Percentiles rank a stretch among this genome's conserved stretches.
phyloP scores from a whole-genome alignment of 768 basidiomycete species.

The Paxillus rubicundulus region DNA sequence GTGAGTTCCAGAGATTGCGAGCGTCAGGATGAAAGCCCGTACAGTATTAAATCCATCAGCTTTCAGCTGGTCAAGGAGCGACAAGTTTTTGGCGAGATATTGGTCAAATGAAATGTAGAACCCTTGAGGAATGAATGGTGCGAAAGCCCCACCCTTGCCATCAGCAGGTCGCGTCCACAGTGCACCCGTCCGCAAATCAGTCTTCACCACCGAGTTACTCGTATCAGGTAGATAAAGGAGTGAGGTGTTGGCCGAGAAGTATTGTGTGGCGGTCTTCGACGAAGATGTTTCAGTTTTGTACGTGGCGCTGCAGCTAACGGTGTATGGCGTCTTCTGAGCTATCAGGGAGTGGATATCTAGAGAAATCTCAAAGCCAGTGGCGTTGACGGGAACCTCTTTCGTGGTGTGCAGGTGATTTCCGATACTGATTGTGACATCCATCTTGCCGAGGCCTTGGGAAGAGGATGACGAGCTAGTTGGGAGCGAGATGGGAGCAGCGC shows the following conservation, averaged over 20 bases:
- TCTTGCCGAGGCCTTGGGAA: slow-evolving; percentile 3
- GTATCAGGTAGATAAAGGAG: slow-evolving; percentile 43
- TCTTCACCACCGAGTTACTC: slow-evolving; percentile 42
- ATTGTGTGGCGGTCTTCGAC: slow-evolving; percentile 17
- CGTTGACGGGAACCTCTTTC: slow-evolving; percentile 38
- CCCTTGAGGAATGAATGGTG: slow-evolving; percentile 62
- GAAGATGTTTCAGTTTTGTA: slow-evolving; percentile 10
- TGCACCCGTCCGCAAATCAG: slow-evolving; percentile 45
- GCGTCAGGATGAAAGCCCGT: slow-evolving; percentile 1
- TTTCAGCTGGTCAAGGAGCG: slow-evolving; percentile 55
- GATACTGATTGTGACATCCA: slow-evolving; percentile 33
- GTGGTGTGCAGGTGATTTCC: slow-evolving; percentile 19
- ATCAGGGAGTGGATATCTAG: slow-evolving; percentile 31
- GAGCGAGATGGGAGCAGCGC: slow-evolving; percentile 32
- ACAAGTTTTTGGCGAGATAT: slow-evolving; percentile 51
- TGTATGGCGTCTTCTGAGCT: slow-evolving; percentile 30
- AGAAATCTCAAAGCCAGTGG: slow-evolving; percentile 33
- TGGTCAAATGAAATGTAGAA: slow-evolving; percentile 65
- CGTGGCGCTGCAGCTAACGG: slow-evolving; percentile 36
- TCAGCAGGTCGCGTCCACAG: slow-evolving; percentile 38
- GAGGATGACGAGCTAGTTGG: background rate
- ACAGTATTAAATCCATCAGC: slow-evolving; percentile 45
- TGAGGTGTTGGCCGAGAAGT: slow-evolving; percentile 30
- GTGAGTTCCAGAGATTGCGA: slow-evolving; percentile 16
- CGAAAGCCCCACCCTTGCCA: slow-evolving; percentile 20